Evolutionary conservation across 139 green algal species (phyloP), one percentile per base, ranked within the genome.

Genomic region (Astrephomene gubernaculifera): DNA sequence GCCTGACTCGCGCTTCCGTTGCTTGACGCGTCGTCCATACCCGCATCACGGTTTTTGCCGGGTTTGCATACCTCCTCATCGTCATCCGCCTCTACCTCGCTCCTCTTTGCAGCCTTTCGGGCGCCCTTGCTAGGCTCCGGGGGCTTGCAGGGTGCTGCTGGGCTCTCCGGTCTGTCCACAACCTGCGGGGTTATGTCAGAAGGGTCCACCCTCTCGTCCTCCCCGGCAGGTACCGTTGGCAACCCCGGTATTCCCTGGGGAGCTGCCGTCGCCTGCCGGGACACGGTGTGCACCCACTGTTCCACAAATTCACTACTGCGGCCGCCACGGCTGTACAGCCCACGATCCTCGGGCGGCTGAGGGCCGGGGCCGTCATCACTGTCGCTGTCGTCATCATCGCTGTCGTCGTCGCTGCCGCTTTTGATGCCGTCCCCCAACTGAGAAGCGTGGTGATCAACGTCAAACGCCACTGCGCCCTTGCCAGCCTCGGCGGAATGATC

Each of bases 261-360:
- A 41, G 61, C 29, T 69, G 61, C 61, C 61, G 29, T 29, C n/a
- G 61, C 61, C 61, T 38, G 61, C 17, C 49, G 29, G 29, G 3
- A 44, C 73, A 84, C 22, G 6, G 76, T 83, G 3, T 60, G 76
- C 39, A 83, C 76, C 76, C 76, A 83, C 41, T 83, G 76, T 12
- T 39, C 76, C 57, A 83, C 76, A 12, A 83, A 83, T 10, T 83
- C 76, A 3, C 39, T 63, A 14, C 72, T 72, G 61, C 39, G n/a
- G n/a, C n/a, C n/a, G n/a, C n/a, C n/a, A n/a, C n/a, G n/a, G n/a
- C n/a, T n/a, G n/a, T n/a, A n/a, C n/a, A n/a, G n/a, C n/a, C n/a
- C n/a, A n/a, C n/a, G n/a, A 73, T 24, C 39, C 44, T 36, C 52
- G 12, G 71, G 12, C 1, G 70, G 38, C 24, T 9, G 31, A 7